phyloP scores from a whole-genome alignment of 1,139 yeast genomes.

The Casaregolazyma lundiana region DNA sequence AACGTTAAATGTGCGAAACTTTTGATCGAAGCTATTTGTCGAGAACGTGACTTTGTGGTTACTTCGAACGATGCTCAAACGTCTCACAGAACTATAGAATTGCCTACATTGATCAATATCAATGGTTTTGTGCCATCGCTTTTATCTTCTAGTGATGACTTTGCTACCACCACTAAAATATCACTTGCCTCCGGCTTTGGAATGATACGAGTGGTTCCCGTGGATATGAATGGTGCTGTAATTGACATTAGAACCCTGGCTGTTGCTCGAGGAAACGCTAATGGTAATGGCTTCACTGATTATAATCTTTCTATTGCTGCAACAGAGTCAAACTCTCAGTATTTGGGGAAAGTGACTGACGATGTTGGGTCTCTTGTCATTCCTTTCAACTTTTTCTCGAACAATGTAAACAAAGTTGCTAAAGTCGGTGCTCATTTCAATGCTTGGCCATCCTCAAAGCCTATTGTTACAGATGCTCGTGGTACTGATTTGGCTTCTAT shows the following conservation, averaged over 20 bases:
- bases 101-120: slow-evolving; percentile 86
- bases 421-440: slow-evolving; percentile 74
- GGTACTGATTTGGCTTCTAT: slow-evolving; percentile 90
- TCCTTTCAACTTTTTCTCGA: slow-evolving; percentile 70
- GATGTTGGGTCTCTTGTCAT: slow-evolving; percentile 75
- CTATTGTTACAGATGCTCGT: slow-evolving; percentile 87
- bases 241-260: slow-evolving; percentile 61
- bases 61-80: slow-evolving; percentile 84
- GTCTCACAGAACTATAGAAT: slow-evolving; percentile 71
- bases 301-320: slow-evolving; percentile 83
- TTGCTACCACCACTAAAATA: slow-evolving; percentile 63
- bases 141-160: slow-evolving; percentile 44
- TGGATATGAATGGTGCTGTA: slow-evolving; percentile 58
- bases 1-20: slow-evolving; percentile 97
- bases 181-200: slow-evolving; percentile 87
- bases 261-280: slow-evolving; percentile 48
- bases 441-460: slow-evolving; percentile 79
- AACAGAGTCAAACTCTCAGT: slow-evolving; percentile 60
- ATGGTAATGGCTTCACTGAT: slow-evolving; percentile 66
- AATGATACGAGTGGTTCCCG: slow-evolving; percentile 75
- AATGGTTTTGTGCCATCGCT: slow-evolving; percentile 74
- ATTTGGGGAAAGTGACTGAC: slow-evolving; percentile 57
- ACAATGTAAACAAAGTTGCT: slow-evolving; percentile 58
- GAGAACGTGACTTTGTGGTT: slow-evolving; percentile 62
- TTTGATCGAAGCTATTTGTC: slow-evolving; percentile 85